Evolutionary conservation across 345 rosid genomes (phyloP), one percentile per base, ranked within the genome.

Genomic region (Eucalyptus microcorys): DNA sequence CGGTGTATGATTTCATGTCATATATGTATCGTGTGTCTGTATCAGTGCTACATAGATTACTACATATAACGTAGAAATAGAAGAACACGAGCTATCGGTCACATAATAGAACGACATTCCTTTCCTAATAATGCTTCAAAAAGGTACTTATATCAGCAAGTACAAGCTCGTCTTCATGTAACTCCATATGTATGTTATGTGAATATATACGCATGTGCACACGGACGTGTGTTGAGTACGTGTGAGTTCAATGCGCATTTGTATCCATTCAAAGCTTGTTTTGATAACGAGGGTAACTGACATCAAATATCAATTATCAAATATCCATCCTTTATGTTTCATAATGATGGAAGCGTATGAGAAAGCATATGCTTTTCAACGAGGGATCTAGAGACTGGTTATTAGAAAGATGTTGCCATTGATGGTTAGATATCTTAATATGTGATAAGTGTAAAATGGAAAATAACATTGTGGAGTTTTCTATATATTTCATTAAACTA

Each of bases 1-100:
- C 0, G 53, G 2, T 7, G 4, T 50, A 3, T 49, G 1, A 3
- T 6, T 4, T 3, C 1, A 3, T 16, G 8, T 50, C 1, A n/a
- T n/a, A n/a, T n/a, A n/a, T n/a, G 21, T 50, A 16, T 50, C 17
- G 7, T 50, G 2, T 50, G 53, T 50, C 4, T 50, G 0, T 50
- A 50, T 49, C 6, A 50, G 22, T 50, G 4, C 53, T 50, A 50
- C 8, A 50, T 1, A 50, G 3, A 17, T 66, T 32, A 8, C 11
- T 66, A 15, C 3, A 66, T 66, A 32, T 14, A 32, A 2, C 5
- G 22, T 8, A 32, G 79, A 30, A 61, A 61, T 5, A 5, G 79
- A 66, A 32, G 79, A 32, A 16, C 42, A 4, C 2, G 6, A 32
- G 22, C 79, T 66, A 66, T 66, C 79, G 6, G 3, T 8, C 42